phyloP scores from a whole-genome alignment of 2,329 filamentous ascomycete species.

The Fusarium sp. region DNA sequence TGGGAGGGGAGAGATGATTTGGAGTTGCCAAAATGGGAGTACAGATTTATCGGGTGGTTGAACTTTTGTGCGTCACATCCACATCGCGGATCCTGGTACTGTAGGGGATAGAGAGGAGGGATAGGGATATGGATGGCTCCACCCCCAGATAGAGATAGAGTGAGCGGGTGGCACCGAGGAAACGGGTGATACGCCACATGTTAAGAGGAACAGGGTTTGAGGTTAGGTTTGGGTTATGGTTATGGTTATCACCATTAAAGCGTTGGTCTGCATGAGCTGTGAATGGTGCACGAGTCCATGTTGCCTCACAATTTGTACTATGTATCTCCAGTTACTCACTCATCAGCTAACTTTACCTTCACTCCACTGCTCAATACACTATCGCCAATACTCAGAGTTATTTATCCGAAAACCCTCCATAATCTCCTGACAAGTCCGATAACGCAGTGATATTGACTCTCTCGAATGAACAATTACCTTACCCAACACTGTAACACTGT shows the following conservation, averaged over 20 bases:
- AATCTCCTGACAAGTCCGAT: no score
- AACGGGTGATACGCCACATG: slow-evolving; percentile 16
- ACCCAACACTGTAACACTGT: no score
- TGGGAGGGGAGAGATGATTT: not conserved
- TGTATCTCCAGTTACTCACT: not conserved
- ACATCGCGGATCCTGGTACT: not conserved
- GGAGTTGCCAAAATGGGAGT: slow-evolving; percentile 28
- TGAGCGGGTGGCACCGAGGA: slow-evolving; percentile 36
- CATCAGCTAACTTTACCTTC: no score
- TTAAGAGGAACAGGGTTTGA: not conserved
- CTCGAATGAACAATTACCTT: no score
- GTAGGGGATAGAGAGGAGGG: not conserved
- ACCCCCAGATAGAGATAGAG: slow-evolving; percentile 30
- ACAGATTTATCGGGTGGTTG: not conserved
- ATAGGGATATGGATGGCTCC: slow-evolving; percentile 5
- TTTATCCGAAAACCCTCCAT: no score
- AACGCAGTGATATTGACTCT: no score
- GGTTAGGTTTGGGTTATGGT: slow-evolving; percentile 3
- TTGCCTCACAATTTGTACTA: no score
- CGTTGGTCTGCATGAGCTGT: slow-evolving; percentile 12
- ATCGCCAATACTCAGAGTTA: no score
- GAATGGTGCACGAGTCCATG: not conserved
- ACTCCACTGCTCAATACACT: no score
- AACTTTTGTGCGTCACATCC: slow-evolving; percentile 23
- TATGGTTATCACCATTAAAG: not conserved